Conservation (phyloP, 257 asterid species). For the Penstemon eatonii region DNA sequence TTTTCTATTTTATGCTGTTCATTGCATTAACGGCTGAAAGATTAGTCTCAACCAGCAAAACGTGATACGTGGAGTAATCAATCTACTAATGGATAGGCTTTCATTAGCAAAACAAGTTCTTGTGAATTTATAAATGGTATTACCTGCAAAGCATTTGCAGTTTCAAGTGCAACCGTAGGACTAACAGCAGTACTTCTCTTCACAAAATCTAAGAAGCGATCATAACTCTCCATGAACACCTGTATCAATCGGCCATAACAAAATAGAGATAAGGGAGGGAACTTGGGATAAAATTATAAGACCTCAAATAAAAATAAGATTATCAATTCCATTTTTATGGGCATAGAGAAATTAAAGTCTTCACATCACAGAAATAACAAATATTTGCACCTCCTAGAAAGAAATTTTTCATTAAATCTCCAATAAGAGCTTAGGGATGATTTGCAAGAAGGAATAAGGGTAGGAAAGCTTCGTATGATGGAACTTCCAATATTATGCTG, state of each 20-base stretch:
- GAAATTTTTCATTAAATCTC: background rate
- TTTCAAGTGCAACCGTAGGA: constrained; percentile 92
- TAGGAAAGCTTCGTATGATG: constrained; percentile 17
- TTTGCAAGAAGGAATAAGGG: background rate
- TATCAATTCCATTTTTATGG: background rate
- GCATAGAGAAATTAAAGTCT: constrained; percentile 6
- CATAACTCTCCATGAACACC: constrained; percentile 86
- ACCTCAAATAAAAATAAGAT: no score
- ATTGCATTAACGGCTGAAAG: constrained; percentile 29
- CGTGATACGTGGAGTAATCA: constrained; percentile 12
- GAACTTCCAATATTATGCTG: background rate
- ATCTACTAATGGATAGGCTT: constrained; percentile 16
- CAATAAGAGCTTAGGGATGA: constrained; percentile 8
- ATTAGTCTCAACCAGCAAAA: constrained; percentile 41
- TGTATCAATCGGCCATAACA: constrained; percentile 26
- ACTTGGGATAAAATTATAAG: constrained; percentile 8
- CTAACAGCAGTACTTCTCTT: constrained; percentile 96
- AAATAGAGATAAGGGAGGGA: background rate
- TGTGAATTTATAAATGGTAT: constrained; percentile 22
- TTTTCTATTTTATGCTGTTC: constrained; percentile 88
- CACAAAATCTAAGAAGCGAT: constrained; percentile 73
- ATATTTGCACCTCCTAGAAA: background rate
- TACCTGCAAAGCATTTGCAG: constrained; percentile 97
- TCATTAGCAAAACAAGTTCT: constrained; percentile 6
- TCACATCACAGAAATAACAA: constrained; percentile 6